A percentile compares a stretch with the other conserved stretches of the same genome.
These are phyloP conservation scores for Achlya hypogyna DNA, from an alignment of 352 stramenopile species.

Conservation along the genomic window DNA sequence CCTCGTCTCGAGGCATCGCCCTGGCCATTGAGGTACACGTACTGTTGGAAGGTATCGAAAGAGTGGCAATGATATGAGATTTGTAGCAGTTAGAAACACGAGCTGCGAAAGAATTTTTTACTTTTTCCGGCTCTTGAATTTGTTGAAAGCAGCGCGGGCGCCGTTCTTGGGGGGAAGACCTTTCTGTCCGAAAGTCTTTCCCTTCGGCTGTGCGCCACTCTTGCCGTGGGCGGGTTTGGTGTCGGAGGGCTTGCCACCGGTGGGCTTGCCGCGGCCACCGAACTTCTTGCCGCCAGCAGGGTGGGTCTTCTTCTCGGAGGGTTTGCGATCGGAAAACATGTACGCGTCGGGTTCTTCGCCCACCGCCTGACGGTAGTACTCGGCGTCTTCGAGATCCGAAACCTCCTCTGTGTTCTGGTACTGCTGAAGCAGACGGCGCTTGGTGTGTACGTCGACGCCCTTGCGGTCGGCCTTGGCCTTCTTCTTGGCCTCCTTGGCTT, in stretches of 20 bases:
- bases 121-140: conserved; percentile 15
- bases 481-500: conserved; percentile 70
- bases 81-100: neutral
- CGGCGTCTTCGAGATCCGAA: conserved; percentile 59
- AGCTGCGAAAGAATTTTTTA: neutral
- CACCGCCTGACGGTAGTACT: conserved; percentile 79
- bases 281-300: neutral
- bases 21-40: no score
- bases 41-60: neutral
- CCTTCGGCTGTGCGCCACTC: neutral
- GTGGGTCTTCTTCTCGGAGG: conserved; percentile 20
- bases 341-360: conserved; percentile 70
- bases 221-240: neutral
- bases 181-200: neutral
- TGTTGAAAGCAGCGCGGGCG: conserved; percentile 17
- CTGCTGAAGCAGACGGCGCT: conserved; percentile 21
- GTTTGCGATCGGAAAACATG: conserved; percentile 64
- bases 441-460: conserved; percentile 23
- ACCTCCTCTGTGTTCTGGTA: conserved; percentile 33
- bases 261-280: neutral
- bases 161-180: conserved; percentile 1
- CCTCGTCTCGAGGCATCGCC: no score
- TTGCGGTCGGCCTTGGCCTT: conserved; percentile 35
- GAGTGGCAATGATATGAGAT: neutral
- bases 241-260: neutral